Evolutionary conservation across 2,329 filamentous ascomycete species (phyloP), one percentile per base, ranked within the genome.

Genomic region (Byssochlamys sp.): DNA sequence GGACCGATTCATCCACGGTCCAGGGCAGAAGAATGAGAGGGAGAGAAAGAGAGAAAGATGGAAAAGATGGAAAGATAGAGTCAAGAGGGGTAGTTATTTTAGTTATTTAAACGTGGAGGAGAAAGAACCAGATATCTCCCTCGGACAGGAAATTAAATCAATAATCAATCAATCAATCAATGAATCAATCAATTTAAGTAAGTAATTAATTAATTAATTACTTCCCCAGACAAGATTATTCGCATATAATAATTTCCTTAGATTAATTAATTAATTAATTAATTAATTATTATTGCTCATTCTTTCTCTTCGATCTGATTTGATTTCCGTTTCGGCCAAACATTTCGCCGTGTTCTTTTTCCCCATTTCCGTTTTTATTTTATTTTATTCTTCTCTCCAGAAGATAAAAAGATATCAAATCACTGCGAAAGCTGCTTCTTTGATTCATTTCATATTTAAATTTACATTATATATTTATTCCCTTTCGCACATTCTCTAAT

Each of bases 1-100:
- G 63, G 68, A 68, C 69, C 70, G 72, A 74, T 66, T 74, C 73
- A 75, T 75, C 68, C 70, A 71, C 67, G 57, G 59, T 66, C 63
- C 63, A 62, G 61, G 67, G 62, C 55, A 60, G 60, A 59, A 61
- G 58, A 10, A 58, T 59, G 59, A 54, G 57, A 55, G 59, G n/a
- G 27, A 54, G 60, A 56, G 54, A 45, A 51, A 57, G 61, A 54
- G 63, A 58, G 24, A 56, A 35, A 59, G 39, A 52, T 27, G 53
- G 45, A 57, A 57, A 58, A 19, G 19, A 19, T 19, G 1, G 19
- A 19, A 19, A 19, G 19, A 19, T 19, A 19, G 19, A 19, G 58
- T 45, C 61, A 28, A 49, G 56, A 58, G 53, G 48, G 56, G 60
- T 56, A 54, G 6, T 11, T 33, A 12, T 12, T 19, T 19, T 19